Evolutionary conservation across 768 basidiomycete genomes (phyloP).

Genomic region (Cyclocybe cylindracea): DNA sequence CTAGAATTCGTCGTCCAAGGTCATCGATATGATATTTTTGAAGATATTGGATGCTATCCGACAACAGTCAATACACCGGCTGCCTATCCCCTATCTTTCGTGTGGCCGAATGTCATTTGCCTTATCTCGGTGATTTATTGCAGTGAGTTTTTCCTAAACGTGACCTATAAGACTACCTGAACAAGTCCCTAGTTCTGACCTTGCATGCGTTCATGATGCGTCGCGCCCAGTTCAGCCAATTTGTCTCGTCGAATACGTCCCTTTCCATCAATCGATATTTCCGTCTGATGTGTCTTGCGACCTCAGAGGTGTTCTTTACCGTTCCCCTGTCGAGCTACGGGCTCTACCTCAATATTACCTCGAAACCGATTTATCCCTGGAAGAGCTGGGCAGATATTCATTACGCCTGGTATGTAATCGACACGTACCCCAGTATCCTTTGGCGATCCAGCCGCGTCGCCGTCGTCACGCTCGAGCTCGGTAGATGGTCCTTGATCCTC

Average conservation of each 20-base stretch:
- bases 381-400: constrained; percentile 37
- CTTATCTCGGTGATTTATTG: constrained; percentile 16
- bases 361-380: constrained; percentile 23
- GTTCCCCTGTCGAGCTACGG: constrained; percentile 31
- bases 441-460: constrained; percentile 33
- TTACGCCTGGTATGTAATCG: constrained; percentile 15
- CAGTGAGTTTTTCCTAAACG: constrained; percentile 4
- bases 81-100: not conserved
- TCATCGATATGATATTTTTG: constrained; percentile 17
- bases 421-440: constrained; percentile 19
- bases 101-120: constrained; percentile 19
- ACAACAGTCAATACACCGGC: constrained; percentile 6
- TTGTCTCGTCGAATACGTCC: constrained; percentile 26
- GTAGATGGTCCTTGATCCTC: constrained; percentile 10
- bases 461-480: constrained; percentile 30
- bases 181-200: constrained; percentile 7
- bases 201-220: constrained; percentile 22
- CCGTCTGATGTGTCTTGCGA: constrained; percentile 45
- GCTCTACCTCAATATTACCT: constrained; percentile 19
- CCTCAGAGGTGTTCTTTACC: constrained; percentile 36
- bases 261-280: constrained; percentile 37
- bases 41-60: constrained; percentile 15
- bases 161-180: not conserved
- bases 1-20: constrained; percentile 42
- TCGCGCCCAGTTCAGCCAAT: constrained; percentile 22